A percentile compares a stretch with the other conserved stretches of the same genome.
Evolutionary conservation across 1,284 basidiomycete species (phyloP).

Genomic region (Singerocomus inundabilis): DNA sequence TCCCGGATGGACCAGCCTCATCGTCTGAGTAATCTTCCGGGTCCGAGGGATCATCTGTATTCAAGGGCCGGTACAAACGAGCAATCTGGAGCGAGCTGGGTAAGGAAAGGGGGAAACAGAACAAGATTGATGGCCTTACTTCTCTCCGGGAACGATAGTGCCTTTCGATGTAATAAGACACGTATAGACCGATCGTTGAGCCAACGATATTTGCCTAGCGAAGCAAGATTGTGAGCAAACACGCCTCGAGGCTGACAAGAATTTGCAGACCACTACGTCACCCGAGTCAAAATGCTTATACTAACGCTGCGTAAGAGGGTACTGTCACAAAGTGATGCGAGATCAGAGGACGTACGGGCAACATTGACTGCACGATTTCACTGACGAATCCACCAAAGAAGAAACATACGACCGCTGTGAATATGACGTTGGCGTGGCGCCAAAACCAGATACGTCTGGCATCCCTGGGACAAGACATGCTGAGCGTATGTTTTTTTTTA

Average conservation of each 20-base stretch:
- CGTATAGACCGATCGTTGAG: constrained; percentile 67
- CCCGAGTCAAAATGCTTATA: constrained; percentile 78
- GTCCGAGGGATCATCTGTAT: constrained; percentile 51
- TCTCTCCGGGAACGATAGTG: constrained; percentile 76
- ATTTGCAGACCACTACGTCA: constrained; percentile 64
- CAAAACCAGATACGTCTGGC: constrained; percentile 80
- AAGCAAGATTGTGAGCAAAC: constrained; percentile 10
- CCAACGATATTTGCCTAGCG: constrained; percentile 80
- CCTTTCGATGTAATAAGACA: constrained; percentile 65
- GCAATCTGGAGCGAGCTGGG: constrained; percentile 50
- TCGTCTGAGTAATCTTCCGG: constrained; percentile 53
- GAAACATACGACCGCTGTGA: constrained; percentile 69
- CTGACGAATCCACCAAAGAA: constrained; percentile 82
- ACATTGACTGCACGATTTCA: constrained; percentile 79
- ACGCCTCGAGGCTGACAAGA: constrained; percentile 9
- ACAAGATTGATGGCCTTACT: constrained; percentile 41
- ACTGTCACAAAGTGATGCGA: neutral
- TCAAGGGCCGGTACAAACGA: constrained; percentile 69
- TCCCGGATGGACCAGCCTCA: constrained; percentile 37
- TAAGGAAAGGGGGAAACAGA: neutral
- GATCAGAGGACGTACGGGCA: constrained; percentile 54
- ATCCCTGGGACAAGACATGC: constrained; percentile 43
- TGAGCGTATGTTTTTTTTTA: neutral
- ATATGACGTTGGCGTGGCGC: constrained; percentile 71
- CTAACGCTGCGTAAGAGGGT: constrained; percentile 35